These are phyloP conservation scores for Pyricularia pennisetigena DNA, from an alignment of 2,329 filamentous ascomycete genomes.

Conservation along the genomic window DNA sequence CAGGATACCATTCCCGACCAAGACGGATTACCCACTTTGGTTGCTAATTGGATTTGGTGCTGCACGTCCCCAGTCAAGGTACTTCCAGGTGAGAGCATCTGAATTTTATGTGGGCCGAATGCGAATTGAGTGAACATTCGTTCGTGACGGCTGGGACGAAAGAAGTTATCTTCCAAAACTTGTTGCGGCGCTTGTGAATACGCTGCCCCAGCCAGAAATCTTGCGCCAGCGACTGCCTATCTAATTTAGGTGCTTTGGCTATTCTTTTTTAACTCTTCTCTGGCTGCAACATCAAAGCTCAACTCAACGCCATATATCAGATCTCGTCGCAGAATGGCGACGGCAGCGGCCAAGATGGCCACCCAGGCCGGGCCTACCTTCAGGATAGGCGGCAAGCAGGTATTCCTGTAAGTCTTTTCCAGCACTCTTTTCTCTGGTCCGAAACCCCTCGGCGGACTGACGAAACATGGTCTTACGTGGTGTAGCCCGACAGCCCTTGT, in stretches of 20 bases:
- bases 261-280: background rate
- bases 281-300: background rate
- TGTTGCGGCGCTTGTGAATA: background rate
- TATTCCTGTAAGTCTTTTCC: conserved; percentile 38
- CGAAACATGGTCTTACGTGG: background rate
- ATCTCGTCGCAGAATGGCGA: conserved; percentile 3
- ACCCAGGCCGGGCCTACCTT: conserved; percentile 27
- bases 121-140: background rate
- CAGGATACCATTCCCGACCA: background rate
- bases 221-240: background rate
- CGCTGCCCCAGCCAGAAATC: background rate
- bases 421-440: background rate
- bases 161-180: background rate
- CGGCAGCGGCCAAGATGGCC: conserved; percentile 23
- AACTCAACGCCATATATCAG: background rate
- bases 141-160: background rate
- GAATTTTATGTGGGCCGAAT: background rate
- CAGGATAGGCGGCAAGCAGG: conserved; percentile 40
- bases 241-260: too few species aligned
- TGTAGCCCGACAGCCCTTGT: conserved; percentile 71
- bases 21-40: background rate
- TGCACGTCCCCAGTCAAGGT: background rate
- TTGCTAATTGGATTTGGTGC: background rate
- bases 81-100: background rate
- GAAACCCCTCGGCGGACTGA: background rate